A percentile compares a stretch with the other conserved stretches of the same genome.
phyloP scores from a whole-genome alignment of 495 filamentous ascomycete genomes.

The Penicillium odoratum region DNA sequence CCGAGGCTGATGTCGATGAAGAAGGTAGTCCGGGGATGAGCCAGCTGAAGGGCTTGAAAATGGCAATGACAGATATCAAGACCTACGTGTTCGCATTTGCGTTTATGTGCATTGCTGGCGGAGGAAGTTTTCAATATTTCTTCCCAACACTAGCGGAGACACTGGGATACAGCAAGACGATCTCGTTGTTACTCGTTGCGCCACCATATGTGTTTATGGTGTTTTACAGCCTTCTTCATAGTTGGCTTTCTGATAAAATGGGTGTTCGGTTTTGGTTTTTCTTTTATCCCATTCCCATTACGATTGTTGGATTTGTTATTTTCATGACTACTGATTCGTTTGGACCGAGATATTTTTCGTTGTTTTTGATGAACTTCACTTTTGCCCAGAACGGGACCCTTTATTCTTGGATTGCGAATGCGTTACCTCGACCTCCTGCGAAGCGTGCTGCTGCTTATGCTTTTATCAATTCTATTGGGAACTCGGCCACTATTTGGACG shows the following conservation, averaged over 20 bases:
- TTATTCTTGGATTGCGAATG: conserved; percentile 51
- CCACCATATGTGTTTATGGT: conserved; percentile 55
- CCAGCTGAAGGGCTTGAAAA: conserved; percentile 45
- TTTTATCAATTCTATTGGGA: conserved; percentile 51
- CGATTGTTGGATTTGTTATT: conserved; percentile 45
- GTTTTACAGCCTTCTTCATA: conserved; percentile 40
- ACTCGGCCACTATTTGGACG: conserved; percentile 51
- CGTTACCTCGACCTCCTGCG: conserved; percentile 49
- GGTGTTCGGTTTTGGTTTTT: conserved; percentile 50
- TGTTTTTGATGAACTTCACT: conserved; percentile 52
- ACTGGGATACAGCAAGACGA: conserved; percentile 40
- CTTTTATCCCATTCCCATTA: conserved; percentile 46
- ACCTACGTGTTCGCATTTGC: conserved; percentile 45
- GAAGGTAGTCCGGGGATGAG: conserved; percentile 33
- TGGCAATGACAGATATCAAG: conserved; percentile 47
- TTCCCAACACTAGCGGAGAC: conserved; percentile 49
- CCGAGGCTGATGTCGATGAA: conserved; percentile 48
- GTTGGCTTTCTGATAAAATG: conserved; percentile 41
- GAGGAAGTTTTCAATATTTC: conserved; percentile 50
- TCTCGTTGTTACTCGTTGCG: conserved; percentile 47
- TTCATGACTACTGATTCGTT: conserved; percentile 48
- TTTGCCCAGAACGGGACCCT: conserved; percentile 50
- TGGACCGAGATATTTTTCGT: conserved; percentile 47
- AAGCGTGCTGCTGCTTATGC: conserved; percentile 52
- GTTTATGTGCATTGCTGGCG: conserved; percentile 47